phyloP scores from a whole-genome alignment of 805 yeast genomes.

The Candida loeiensis region DNA sequence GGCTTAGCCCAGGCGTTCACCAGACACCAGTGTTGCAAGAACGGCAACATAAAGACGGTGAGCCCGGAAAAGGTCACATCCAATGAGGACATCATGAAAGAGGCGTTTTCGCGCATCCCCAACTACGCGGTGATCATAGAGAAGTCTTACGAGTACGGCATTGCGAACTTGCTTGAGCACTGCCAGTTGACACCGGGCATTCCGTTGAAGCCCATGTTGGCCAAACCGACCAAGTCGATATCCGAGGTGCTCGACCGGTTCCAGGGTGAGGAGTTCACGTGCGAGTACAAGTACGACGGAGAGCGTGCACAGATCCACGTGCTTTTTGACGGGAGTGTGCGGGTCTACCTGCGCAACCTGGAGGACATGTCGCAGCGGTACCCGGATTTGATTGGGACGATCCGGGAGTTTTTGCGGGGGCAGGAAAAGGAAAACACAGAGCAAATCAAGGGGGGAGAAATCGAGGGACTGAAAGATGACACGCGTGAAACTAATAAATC shows the following conservation, averaged over 20 bases:
- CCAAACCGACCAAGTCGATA: slow-evolving; percentile 93
- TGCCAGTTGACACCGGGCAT: slow-evolving; percentile 85
- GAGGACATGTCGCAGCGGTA: slow-evolving; percentile 96
- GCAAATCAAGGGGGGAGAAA: not conserved
- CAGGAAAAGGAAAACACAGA: slow-evolving; percentile 13
- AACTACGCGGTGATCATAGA: slow-evolving; percentile 79
- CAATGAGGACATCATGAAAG: slow-evolving; percentile 78
- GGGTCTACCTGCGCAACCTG: slow-evolving; percentile 87
- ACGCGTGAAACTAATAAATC: not conserved
- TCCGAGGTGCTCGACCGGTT: slow-evolving; percentile 90
- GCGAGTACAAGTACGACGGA: slow-evolving; percentile 97
- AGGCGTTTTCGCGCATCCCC: slow-evolving; percentile 86
- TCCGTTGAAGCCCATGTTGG: slow-evolving; percentile 96
- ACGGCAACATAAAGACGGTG: slow-evolving; percentile 16
- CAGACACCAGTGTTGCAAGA: slow-evolving; percentile 46
- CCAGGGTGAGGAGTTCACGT: slow-evolving; percentile 79
- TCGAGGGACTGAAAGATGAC: not conserved
- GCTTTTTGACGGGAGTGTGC: slow-evolving; percentile 58
- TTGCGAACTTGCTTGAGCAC: slow-evolving; percentile 58
- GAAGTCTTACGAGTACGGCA: slow-evolving; percentile 64
- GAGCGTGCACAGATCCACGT: slow-evolving; percentile 95
- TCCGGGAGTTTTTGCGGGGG: slow-evolving; percentile 52
- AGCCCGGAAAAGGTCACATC: slow-evolving; percentile 45
- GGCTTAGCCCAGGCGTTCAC: slow-evolving; percentile 82
- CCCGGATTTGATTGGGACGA: slow-evolving; percentile 78